Evolutionary conservation across 208 protist genomes (phyloP), one percentile per base, ranked within the genome.

Genomic region (Strigomonas culicis): DNA sequence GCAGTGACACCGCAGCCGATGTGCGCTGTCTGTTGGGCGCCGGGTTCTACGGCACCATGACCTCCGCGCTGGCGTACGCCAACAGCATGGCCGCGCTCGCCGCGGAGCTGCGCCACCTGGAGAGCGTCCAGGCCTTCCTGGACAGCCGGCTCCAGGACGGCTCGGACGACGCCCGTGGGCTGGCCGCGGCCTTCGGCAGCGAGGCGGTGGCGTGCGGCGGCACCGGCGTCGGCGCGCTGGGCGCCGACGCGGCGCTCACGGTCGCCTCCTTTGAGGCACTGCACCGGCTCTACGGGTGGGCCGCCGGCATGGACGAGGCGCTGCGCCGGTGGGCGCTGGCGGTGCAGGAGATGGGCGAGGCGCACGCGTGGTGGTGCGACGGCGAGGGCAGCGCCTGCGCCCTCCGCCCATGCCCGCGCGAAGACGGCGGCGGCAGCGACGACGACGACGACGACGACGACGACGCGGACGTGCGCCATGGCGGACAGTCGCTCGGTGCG

Each of bases 31-130:
- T 44, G 39, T 17, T 44, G 8, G 39, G 39, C 19, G 1, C 25
- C 2, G 31, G 55, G 11, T 73, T 75, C 25, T 1, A 68, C 10
- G 64, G 52, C 0, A 49, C 50, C 3, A 15, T 86, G 21, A 64
- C 68, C 50, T 36, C 61, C 34, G 56, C 86, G 27, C 71, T 90
- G 24, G 44, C 27, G 31, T 47, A 72, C 3, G 79, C 83, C 4
- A 70, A 72, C 41, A 51, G 72, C 31, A 66, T 84, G 21, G 73
- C 83, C 1, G 56, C 51, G 11, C 70, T 78, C 8, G 49, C 79
- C 32, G 69, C 63, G 62, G 58, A 77, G 21, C 24, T 72, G 15
- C n/a, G 41, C 4, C 13, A 28, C 25, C 65, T 79, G 17, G 51
- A 52, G 13, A 13, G 24, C 7, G 52, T 65, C 11, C 57, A 64